Percentiles rank a stretch among this genome's conserved stretches.
Evolutionary conservation across 345 rosid genomes (phyloP).

Genomic region (Citrus mangshanensis): DNA sequence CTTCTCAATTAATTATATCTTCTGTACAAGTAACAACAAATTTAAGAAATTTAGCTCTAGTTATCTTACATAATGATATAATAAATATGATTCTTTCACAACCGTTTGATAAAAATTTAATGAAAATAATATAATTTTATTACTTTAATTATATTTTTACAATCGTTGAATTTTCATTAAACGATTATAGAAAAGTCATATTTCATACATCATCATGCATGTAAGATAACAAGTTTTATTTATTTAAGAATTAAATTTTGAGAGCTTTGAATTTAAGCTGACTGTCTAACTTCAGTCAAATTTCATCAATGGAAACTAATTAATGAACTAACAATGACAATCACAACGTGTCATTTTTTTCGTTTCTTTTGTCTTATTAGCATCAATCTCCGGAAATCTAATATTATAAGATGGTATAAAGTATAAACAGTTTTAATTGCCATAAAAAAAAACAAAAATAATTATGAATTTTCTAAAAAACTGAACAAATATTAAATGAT

Average conservation of each 20-base stretch:
- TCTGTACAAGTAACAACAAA: background rate
- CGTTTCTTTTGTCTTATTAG: background rate
- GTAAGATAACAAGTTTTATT: too few relatives aligned
- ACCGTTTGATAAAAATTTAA: too few relatives aligned
- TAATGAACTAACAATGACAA: background rate
- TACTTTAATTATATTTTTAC: rapidly evolving
- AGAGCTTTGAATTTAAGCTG: background rate
- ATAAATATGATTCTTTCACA: rapidly evolving
- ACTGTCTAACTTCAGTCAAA: background rate
- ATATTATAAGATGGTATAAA: background rate
- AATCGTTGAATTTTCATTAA: too few relatives aligned
- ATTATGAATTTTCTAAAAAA: background rate
- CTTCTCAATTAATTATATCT: background rate
- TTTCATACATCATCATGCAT: too few relatives aligned
- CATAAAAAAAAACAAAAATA: background rate
- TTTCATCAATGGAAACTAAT: background rate
- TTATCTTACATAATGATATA: too few relatives aligned
- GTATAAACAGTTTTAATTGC: background rate
- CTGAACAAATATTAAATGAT: too few relatives aligned
- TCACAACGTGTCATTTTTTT: background rate
- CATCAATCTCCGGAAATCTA: background rate
- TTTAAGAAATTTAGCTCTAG: too few relatives aligned
- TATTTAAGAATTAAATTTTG: background rate
- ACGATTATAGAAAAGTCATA: too few relatives aligned
- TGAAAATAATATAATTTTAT: too few relatives aligned